Percentiles rank a stretch among this genome's conserved stretches.
phyloP scores from a whole-genome alignment of 1,139 yeast genomes.

The Zygoascus hellenicus region DNA sequence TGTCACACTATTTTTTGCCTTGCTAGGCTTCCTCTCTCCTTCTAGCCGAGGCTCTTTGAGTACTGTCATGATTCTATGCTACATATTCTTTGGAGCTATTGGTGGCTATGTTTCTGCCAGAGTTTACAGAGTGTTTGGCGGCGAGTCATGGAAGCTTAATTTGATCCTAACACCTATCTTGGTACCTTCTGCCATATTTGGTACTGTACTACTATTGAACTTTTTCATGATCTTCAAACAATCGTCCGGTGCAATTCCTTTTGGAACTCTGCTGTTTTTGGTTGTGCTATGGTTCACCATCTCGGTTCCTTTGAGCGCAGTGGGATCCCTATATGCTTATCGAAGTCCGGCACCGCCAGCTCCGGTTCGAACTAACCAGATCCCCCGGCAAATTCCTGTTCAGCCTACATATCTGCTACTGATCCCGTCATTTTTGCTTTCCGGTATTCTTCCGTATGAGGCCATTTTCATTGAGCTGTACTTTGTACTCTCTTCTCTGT shows the following conservation, averaged over 20 bases:
- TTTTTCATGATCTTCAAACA: constrained; percentile 71
- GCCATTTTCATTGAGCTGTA: constrained; percentile 93
- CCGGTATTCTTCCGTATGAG: constrained; percentile 93
- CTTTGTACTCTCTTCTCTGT: constrained; percentile 76
- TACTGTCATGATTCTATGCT: constrained; percentile 81
- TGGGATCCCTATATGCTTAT: constrained; percentile 74
- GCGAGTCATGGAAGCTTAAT: constrained; percentile 85
- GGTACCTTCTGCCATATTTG: constrained; percentile 74
- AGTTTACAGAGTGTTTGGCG: constrained; percentile 83
- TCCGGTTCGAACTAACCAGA: constrained; percentile 84
- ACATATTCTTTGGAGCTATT: constrained; percentile 69
- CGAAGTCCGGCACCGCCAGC: constrained; percentile 53
- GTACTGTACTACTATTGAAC: constrained; percentile 62
- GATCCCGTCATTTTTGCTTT: constrained; percentile 60
- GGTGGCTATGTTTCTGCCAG: constrained; percentile 87
- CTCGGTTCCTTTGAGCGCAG: constrained; percentile 76
- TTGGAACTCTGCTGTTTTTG: constrained; percentile 82
- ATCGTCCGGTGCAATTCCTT: constrained; percentile 93
- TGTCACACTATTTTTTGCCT: constrained; percentile 73
- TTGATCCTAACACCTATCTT: constrained; percentile 74
- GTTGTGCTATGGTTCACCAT: constrained; percentile 78
- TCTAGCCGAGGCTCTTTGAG: constrained; percentile 91
- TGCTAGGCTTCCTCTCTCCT: constrained; percentile 86
- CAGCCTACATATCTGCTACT: constrained; percentile 83
- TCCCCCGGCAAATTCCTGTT: constrained; percentile 90